Percentiles rank a stretch among this genome's conserved stretches.
These are phyloP conservation scores for Trametes sp. DNA, from an alignment of 1,284 basidiomycete genomes.

Conservation along the genomic window DNA sequence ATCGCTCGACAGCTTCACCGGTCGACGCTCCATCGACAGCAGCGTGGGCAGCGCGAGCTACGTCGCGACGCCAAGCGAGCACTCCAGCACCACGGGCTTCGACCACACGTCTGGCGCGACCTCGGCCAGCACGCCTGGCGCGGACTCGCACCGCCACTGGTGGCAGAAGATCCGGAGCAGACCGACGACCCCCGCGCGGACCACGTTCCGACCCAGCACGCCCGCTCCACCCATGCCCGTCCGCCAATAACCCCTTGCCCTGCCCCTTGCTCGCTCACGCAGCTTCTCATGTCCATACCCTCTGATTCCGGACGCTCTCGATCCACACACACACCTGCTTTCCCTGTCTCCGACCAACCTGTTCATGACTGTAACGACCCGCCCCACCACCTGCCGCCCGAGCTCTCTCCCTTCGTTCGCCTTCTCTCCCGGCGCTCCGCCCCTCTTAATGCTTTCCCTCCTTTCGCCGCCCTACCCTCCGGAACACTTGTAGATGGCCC, in stretches of 20 bases:
- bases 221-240: constrained; percentile 31
- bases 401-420: not conserved
- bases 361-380: constrained; percentile 27
- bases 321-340: not conserved
- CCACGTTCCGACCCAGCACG: constrained; percentile 28
- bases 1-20: constrained; percentile 16
- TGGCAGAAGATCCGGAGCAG: constrained; percentile 41
- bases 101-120: constrained; percentile 16
- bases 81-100: constrained; percentile 18
- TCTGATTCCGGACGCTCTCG: constrained; percentile 1
- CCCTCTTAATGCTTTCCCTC: constrained; percentile 3
- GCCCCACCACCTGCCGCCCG: not conserved
- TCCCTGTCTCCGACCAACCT: not conserved
- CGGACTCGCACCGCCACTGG: constrained; percentile 35
- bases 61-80: constrained; percentile 28
- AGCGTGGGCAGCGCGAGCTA: constrained; percentile 33
- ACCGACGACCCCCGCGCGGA: constrained; percentile 26
- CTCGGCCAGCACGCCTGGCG: constrained; percentile 12
- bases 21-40: constrained; percentile 36
- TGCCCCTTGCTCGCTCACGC: not conserved
- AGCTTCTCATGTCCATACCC: constrained; percentile 4
- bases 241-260: constrained; percentile 5
- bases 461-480: not conserved
- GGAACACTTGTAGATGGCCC: constrained; percentile 9
- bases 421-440: not conserved